phyloP scores from a whole-genome alignment of 1,284 basidiomycete genomes.

The Rhodotorula sp. region DNA sequence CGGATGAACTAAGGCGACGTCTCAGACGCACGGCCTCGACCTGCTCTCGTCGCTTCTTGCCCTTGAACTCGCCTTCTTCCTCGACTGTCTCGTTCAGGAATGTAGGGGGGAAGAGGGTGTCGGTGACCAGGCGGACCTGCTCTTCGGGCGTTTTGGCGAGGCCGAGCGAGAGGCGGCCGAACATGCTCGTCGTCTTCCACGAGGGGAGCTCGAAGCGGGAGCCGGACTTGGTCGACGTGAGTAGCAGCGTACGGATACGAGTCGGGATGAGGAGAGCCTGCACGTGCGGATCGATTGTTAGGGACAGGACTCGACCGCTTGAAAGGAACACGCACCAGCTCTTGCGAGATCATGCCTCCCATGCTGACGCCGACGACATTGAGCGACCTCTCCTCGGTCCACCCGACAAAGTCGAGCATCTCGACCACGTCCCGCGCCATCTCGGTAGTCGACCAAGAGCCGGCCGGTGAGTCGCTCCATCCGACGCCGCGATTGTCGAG shows the following conservation, averaged over 20 bases:
- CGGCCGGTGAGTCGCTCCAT: conserved; percentile 65
- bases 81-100: conserved; percentile 54
- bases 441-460: conserved; percentile 35
- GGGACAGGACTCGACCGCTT: no score
- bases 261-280: conserved; percentile 66
- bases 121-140: conserved; percentile 54
- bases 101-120: conserved; percentile 65
- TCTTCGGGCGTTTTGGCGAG: conserved; percentile 10
- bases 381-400: conserved; percentile 62
- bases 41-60: conserved; percentile 16
- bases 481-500: conserved; percentile 89
- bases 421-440: conserved; percentile 68
- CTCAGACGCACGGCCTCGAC: conserved; percentile 12
- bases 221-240: conserved; percentile 71
- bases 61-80: conserved; percentile 14
- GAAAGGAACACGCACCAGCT: conserved; percentile 42
- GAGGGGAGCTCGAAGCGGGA: conserved; percentile 19
- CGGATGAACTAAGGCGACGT: not conserved
- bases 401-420: conserved; percentile 70
- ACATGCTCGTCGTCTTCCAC: conserved; percentile 22
- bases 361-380: conserved; percentile 77
- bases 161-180: conserved; percentile 28
- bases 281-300: no score
- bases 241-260: conserved; percentile 65
- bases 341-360: conserved; percentile 60